Evolutionary conservation across 345 rosid species (phyloP), one percentile per base, ranked within the genome.

Genomic region (Hirschfeldia incana): DNA sequence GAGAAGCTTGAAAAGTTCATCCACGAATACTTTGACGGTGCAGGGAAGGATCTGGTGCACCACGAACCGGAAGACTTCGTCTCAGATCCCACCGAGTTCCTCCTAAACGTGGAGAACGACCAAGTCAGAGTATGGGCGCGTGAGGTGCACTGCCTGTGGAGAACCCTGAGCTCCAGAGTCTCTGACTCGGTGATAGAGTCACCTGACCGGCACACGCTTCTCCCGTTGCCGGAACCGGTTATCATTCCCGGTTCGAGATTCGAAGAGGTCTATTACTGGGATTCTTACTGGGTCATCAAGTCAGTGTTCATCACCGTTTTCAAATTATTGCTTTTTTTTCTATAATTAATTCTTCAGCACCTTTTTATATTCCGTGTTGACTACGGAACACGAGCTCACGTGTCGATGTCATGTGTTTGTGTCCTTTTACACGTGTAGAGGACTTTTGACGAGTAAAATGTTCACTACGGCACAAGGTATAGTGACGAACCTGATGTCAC

Each of bases 251-350:
- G 99, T 6, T 91, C 96, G 15, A 85, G 99, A 58, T 95, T 95
- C 65, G 76, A 88, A 59, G 98, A 93, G 83, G 93, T 91, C n/a
- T 90, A 89, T 78, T 93, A 93, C 76, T 93, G 99, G 98, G 99
- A 95, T 83, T 93, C 97, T 64, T 90, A 91, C 29, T 93, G 99
- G 99, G 84, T 95, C 64, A 87, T 95, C 81, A 91, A 89, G 98
- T 91, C 27, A 55, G 87, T 78, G 34, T 53, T 78, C 16, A 8
- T 30, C 53, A 29, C 12, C 42, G 5, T 55, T 51, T 53, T 53
- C 29, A 49, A n/a, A 49, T 4, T 13, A 44, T 42, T 42, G 49
- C 4, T 4, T 44, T 46, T 46, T 7, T 9, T n/a, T 2, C n/a
- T 59, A 3, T 59, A 26, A 11, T 51, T 33, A 9, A 65, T 46